Percentiles rank a stretch among this genome's conserved stretches.
phyloP scores from a whole-genome alignment of 148 eudicot genomes.

The Rhododendron henanense region DNA sequence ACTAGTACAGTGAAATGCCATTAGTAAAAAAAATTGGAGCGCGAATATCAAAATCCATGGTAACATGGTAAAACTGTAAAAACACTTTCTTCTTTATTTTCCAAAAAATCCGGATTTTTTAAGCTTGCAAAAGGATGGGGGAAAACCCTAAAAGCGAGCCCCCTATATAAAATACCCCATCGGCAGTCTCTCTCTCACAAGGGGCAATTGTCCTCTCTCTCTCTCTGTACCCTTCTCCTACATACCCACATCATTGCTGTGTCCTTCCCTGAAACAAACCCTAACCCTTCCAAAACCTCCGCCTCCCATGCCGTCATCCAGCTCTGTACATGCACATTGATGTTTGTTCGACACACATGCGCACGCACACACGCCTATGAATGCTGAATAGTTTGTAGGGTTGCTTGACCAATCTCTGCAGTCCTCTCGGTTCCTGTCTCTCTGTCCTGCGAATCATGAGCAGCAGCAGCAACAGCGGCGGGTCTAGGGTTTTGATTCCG shows the following conservation, averaged over 20 bases:
- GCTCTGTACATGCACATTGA: background rate
- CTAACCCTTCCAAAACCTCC: background rate
- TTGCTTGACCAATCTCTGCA: conserved; percentile 4
- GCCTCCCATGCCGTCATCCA: background rate
- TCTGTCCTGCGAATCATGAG: conserved; percentile 19
- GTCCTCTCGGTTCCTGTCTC: background rate
- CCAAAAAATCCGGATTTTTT: background rate
- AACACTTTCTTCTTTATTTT: no score
- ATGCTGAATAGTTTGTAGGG: background rate
- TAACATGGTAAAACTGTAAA: no score
- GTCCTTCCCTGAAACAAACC: background rate
- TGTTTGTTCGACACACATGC: background rate
- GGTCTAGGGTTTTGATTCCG: conserved; percentile 34
- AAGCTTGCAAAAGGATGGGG: background rate
- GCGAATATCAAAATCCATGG: no score
- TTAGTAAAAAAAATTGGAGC: no score
- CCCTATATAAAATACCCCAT: background rate
- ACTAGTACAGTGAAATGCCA: no score
- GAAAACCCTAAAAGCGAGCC: background rate
- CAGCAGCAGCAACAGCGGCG: conserved; percentile 21
- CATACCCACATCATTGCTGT: background rate
- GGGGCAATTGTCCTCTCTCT: background rate
- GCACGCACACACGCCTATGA: background rate
- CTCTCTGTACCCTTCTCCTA: background rate
- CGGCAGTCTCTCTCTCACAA: background rate